Evolutionary conservation across 805 yeast genomes (phyloP).

Genomic region (Candida morakotiae): DNA sequence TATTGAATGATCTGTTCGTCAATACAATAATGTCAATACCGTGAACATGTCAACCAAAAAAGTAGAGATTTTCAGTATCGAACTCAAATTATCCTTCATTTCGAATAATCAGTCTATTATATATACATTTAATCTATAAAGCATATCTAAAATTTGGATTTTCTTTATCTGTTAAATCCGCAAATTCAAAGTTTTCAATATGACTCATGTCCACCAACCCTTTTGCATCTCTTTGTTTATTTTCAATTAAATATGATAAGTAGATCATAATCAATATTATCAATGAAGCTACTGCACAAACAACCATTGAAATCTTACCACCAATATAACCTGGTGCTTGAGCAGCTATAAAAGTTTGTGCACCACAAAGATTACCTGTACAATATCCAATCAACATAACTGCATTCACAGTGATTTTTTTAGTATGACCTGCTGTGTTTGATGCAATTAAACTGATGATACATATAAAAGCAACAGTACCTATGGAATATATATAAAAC

Average conservation of each 20-base stretch:
- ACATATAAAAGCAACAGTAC: constrained; percentile 25
- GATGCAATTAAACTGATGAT: constrained; percentile 37
- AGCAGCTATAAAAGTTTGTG: constrained; percentile 41
- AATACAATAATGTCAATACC: no score
- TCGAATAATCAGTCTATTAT: no score
- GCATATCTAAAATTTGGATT: constrained; percentile 51
- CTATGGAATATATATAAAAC: constrained; percentile 29
- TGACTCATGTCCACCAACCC: constrained; percentile 17
- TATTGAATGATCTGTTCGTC: no score
- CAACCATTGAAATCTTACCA: constrained; percentile 40
- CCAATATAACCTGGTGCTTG: constrained; percentile 44
- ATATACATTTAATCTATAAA: no score
- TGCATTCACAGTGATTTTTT: constrained; percentile 46
- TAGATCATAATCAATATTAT: constrained; percentile 22
- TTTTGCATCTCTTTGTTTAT: constrained; percentile 31
- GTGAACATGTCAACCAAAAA: no score
- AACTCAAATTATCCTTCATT: no score
- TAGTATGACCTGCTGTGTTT: constrained; percentile 55
- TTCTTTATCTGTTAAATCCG: constrained; percentile 52
- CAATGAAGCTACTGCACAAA: constrained; percentile 23
- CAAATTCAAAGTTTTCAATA: constrained; percentile 41
- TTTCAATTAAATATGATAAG: constrained; percentile 27
- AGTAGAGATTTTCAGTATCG: no score
- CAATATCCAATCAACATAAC: constrained; percentile 46
- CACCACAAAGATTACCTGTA: constrained; percentile 54